A percentile compares a stretch with the other conserved stretches of the same genome.
Evolutionary conservation across 1,139 yeast genomes (phyloP).

Genomic region (Arxiozyma slooffiae): DNA sequence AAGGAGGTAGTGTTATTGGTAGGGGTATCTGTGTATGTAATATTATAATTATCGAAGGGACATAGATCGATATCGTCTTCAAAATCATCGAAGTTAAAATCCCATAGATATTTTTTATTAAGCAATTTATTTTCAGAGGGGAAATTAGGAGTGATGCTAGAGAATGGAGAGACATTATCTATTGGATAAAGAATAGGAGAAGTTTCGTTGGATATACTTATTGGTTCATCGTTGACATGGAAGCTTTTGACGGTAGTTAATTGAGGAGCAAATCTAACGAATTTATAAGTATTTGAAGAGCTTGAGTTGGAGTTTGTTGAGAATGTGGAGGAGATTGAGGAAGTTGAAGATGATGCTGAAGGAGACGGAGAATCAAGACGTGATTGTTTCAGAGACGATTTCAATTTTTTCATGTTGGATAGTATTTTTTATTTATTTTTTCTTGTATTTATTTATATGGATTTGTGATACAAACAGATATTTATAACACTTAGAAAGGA

Average conservation of each 20-base stretch:
- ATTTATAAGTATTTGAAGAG: slow-evolving; percentile 14
- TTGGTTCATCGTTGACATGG: slow-evolving; percentile 24
- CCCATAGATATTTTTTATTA: background rate
- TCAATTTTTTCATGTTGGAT: slow-evolving; percentile 10
- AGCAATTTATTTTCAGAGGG: too few relatives aligned
- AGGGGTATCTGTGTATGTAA: too few relatives aligned
- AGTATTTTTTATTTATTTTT: too few relatives aligned
- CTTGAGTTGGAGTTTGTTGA: too few relatives aligned
- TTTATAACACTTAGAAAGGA: too few relatives aligned
- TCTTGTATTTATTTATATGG: too few relatives aligned
- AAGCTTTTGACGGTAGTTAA: slow-evolving; percentile 27
- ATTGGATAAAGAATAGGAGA: slow-evolving; percentile 17
- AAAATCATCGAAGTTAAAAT: slow-evolving; percentile 4
- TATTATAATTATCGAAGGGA: too few relatives aligned
- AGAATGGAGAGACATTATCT: background rate
- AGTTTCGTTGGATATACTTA: slow-evolving; percentile 24
- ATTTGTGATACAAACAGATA: too few relatives aligned
- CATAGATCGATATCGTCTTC: slow-evolving; percentile 2
- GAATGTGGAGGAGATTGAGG: slow-evolving; percentile 6
- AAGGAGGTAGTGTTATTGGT: too few relatives aligned
- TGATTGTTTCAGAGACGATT: slow-evolving; percentile 22
- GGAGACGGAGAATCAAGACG: slow-evolving; percentile 1
- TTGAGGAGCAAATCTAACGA: slow-evolving; percentile 29
- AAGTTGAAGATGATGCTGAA: slow-evolving; percentile 6
- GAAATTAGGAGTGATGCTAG: too few relatives aligned